Evolutionary conservation across 192 early-diverging fungal genomes (phyloP).

Genomic region (Obelidium mucronatum): DNA sequence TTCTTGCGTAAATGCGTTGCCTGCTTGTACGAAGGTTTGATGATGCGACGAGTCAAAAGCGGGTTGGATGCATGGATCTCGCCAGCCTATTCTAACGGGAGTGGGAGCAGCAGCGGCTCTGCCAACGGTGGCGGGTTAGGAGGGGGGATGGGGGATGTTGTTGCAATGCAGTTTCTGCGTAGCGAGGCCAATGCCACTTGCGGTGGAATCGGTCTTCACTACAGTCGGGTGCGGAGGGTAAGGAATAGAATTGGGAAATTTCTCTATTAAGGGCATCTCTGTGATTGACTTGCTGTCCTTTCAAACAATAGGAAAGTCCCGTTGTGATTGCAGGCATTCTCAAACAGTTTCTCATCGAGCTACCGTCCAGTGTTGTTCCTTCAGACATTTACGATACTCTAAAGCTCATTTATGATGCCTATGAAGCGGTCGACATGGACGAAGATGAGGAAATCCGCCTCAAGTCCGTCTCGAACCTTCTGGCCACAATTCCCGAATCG

Average conservation of each 20-base stretch:
- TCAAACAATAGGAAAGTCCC: slow-evolving; percentile 24
- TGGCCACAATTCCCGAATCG: slow-evolving; percentile 36
- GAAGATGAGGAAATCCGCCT: slow-evolving; percentile 45
- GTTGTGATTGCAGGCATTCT: slow-evolving; percentile 43
- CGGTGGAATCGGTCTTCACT: slow-evolving; percentile 4
- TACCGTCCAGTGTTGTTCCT: slow-evolving; percentile 37
- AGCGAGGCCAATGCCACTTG: slow-evolving; percentile 37
- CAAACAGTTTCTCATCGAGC: slow-evolving; percentile 44
- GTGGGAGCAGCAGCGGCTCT: no score
- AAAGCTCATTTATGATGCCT: slow-evolving; percentile 40
- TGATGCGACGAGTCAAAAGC: slow-evolving; percentile 9
- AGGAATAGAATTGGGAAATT: slow-evolving; percentile 14
- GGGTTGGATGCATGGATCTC: slow-evolving; percentile 48
- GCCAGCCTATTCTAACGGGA: slow-evolving; percentile 29
- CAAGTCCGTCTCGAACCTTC: slow-evolving; percentile 35
- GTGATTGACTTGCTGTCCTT: background rate
- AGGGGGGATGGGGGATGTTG: slow-evolving; percentile 28
- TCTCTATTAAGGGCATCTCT: background rate
- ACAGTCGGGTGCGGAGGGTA: slow-evolving; percentile 1
- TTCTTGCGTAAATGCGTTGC: slow-evolving; percentile 39
- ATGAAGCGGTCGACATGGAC: slow-evolving; percentile 3
- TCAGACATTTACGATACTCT: slow-evolving; percentile 42
- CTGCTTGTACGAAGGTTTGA: slow-evolving; percentile 35
- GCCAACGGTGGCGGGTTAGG: background rate
- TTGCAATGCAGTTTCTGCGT: slow-evolving; percentile 49